Evolutionary conservation across 805 yeast genomes (phyloP).

Genomic region (Maudiozyma saulgeensis): DNA sequence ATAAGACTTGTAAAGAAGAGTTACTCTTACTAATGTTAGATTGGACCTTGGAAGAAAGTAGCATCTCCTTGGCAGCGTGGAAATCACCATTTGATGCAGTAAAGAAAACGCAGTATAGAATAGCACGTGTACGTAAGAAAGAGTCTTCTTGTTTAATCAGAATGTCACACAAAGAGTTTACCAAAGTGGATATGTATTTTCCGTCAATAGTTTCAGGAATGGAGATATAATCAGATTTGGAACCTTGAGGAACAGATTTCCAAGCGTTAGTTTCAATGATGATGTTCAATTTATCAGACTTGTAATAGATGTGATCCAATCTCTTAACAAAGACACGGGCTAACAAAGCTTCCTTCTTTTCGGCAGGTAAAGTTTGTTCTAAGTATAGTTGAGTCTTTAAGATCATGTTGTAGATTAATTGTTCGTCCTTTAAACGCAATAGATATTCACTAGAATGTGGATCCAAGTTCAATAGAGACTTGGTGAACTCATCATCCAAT

Average conservation of each 20-base stretch:
- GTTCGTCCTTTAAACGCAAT: slow-evolving; percentile 82
- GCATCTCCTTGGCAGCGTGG: slow-evolving; percentile 77
- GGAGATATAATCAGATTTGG: slow-evolving; percentile 22
- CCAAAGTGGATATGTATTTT: slow-evolving; percentile 43
- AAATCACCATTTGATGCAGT: slow-evolving; percentile 83
- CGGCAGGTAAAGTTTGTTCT: slow-evolving; percentile 49
- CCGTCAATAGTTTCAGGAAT: slow-evolving; percentile 24
- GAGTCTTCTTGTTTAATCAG: slow-evolving; percentile 60
- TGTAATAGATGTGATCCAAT: slow-evolving; percentile 87
- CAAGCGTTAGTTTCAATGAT: slow-evolving; percentile 70
- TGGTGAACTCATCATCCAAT: slow-evolving; percentile 86
- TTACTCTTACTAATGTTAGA: slow-evolving; percentile 66
- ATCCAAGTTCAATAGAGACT: slow-evolving; percentile 79
- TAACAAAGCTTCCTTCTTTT: slow-evolving; percentile 44
- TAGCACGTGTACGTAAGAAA: slow-evolving; percentile 69
- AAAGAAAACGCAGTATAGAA: slow-evolving; percentile 78
- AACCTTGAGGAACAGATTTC: slow-evolving; percentile 34
- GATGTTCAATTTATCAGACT: slow-evolving; percentile 65
- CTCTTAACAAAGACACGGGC: slow-evolving; percentile 74
- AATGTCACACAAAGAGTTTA: slow-evolving; percentile 55
- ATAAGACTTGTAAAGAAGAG: slow-evolving; percentile 76
- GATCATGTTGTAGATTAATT: slow-evolving; percentile 60
- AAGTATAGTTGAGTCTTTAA: slow-evolving; percentile 80
- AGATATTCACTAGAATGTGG: slow-evolving; percentile 94
- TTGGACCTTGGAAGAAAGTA: slow-evolving; percentile 79